These are phyloP conservation scores for Rhododendron ovatum DNA, from an alignment of 148 eudicot species.

Conservation along the genomic window DNA sequence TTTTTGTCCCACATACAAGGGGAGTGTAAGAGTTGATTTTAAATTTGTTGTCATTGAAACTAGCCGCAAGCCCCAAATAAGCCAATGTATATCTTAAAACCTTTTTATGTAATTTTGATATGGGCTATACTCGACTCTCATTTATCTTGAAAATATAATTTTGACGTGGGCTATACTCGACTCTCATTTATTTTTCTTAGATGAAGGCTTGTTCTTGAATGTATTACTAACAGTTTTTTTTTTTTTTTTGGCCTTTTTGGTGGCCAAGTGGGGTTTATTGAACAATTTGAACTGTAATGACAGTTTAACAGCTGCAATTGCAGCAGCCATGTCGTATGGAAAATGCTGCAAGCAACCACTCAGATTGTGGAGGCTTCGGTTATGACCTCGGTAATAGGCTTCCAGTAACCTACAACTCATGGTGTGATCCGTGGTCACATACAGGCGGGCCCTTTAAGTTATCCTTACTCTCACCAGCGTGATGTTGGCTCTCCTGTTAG, in stretches of 20 bases:
- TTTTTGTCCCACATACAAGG: background rate
- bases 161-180: background rate
- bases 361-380: no score
- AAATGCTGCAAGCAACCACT: background rate
- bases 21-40: background rate
- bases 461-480: no score
- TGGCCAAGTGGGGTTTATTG: background rate
- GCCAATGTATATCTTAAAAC: background rate
- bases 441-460: no score
- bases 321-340: background rate
- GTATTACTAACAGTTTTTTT: background rate
- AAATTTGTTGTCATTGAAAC: constrained; percentile 6
- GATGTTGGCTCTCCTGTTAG: no score
- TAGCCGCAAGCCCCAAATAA: background rate
- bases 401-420: no score
- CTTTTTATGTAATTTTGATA: background rate
- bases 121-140: background rate
- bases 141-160: background rate
- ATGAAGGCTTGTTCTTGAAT: background rate
- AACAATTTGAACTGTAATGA: background rate
- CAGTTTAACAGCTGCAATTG: background rate
- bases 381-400: no score
- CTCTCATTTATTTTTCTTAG: no score
- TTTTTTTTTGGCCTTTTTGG: no score
- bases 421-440: no score